Evolutionary conservation across 2,329 filamentous ascomycete species (phyloP).

Genomic region (Madurella fahalii): DNA sequence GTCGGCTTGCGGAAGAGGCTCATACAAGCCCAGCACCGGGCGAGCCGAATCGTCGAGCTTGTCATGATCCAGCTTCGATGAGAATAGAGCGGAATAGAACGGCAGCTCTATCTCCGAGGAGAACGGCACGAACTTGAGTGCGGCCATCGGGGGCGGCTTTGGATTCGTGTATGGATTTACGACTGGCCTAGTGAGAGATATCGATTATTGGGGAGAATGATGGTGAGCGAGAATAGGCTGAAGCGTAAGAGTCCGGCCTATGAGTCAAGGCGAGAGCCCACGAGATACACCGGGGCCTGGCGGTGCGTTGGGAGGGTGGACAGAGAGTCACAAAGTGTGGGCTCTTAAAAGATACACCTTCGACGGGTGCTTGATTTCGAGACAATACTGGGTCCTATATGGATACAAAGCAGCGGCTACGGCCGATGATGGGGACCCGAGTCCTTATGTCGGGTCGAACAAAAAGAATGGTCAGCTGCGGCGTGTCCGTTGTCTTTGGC

Average conservation of each 20-base stretch:
- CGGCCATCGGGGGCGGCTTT: conserved; percentile 39
- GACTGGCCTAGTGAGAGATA: too few relatives aligned
- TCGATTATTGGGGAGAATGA: not conserved
- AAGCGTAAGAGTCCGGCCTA: too few relatives aligned
- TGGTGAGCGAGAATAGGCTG: not conserved
- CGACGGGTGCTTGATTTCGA: too few relatives aligned
- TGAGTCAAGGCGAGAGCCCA: too few relatives aligned
- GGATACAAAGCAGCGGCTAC: too few relatives aligned
- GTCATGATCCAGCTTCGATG: conserved; percentile 92
- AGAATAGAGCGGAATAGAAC: conserved; percentile 90
- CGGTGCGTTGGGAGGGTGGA: too few relatives aligned
- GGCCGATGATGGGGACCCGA: too few relatives aligned
- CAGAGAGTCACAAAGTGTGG: too few relatives aligned
- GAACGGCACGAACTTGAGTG: conserved; percentile 76
- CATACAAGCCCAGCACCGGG: conserved; percentile 81
- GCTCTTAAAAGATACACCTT: too few relatives aligned
- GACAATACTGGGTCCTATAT: too few relatives aligned
- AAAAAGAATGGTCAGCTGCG: conserved; percentile 16
- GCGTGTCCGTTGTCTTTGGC: conserved; percentile 12
- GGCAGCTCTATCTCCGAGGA: conserved; percentile 90
- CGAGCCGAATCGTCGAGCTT: conserved; percentile 93
- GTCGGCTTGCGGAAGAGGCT: conserved; percentile 67
- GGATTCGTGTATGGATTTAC: not conserved
- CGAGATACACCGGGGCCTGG: too few relatives aligned
- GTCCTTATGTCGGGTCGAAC: too few relatives aligned